phyloP scores from a whole-genome alignment of 2,329 filamentous ascomycete species.

The Neopestalotiopsis sp. region DNA sequence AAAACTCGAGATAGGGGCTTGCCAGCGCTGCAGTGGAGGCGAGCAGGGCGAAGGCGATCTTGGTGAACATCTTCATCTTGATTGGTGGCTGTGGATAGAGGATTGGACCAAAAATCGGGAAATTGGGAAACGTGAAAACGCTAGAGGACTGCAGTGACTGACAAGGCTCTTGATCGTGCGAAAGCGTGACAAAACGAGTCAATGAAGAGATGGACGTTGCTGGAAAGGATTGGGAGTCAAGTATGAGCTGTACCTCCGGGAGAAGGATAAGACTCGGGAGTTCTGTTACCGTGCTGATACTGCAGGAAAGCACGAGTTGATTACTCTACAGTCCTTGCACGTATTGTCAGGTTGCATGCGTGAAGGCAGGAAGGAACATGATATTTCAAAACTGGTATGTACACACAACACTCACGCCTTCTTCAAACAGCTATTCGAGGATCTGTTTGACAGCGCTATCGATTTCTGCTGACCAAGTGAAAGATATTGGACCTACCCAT shows the following conservation, averaged over 20 bases:
- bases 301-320: no score
- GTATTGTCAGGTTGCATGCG: no score
- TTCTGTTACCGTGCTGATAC: no score
- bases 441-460: no score
- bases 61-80: slow-evolving; percentile 15
- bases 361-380: no score
- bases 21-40: not conserved
- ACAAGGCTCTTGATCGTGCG: not conserved
- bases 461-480: not conserved
- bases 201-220: no score
- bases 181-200: no score
- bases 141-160: not conserved
- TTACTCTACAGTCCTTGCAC: no score
- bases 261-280: no score
- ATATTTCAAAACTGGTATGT: no score
- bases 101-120: not conserved
- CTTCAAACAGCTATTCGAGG: not conserved
- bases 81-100: not conserved
- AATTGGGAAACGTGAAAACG: not conserved
- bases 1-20: slow-evolving; percentile 20
- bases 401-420: not conserved
- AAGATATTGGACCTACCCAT: not conserved
- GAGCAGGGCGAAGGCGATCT: not conserved
- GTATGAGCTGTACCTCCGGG: no score
- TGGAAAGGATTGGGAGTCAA: no score